These are phyloP conservation scores for Tolypocladium tundrense DNA, from an alignment of 2,329 filamentous ascomycete species.

Conservation along the genomic window DNA sequence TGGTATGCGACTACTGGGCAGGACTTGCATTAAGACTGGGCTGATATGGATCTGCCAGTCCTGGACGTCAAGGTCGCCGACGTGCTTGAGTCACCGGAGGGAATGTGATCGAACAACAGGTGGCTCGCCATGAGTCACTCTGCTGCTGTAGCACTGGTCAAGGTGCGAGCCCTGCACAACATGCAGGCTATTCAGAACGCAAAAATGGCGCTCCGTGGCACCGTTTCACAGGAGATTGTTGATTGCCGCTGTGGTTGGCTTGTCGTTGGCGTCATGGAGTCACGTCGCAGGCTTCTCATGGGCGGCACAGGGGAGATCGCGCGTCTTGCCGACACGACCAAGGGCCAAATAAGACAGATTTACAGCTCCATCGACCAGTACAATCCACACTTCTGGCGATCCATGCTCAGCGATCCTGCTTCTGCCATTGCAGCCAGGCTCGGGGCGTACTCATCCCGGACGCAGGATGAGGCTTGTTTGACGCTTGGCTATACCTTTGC, in stretches of 20 bases:
- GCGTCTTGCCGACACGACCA: no score
- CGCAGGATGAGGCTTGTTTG: no score
- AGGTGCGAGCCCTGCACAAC: constrained; percentile 12
- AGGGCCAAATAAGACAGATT: no score
- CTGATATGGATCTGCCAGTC: constrained; percentile 8
- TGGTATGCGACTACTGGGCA: constrained; percentile 15
- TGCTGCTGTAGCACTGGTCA: constrained; percentile 9
- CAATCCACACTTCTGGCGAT: no score
- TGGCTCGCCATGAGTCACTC: constrained; percentile 9
- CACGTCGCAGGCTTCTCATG: no score
- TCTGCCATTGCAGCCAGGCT: no score
- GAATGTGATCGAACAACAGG: not conserved
- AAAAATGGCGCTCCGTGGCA: constrained; percentile 1
- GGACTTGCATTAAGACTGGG: constrained; percentile 9
- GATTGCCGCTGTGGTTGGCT: constrained; percentile 9
- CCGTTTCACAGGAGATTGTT: constrained; percentile 11
- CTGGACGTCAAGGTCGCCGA: constrained; percentile 28
- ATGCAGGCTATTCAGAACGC: constrained; percentile 10
- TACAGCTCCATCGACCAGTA: no score
- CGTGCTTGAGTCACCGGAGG: constrained; percentile 22
- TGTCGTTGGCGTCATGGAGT: not conserved
- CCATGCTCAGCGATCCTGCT: no score
- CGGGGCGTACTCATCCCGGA: no score
- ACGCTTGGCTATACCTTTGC: no score
- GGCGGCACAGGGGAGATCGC: no score